These are phyloP conservation scores for Coemansia pectinata DNA, from an alignment of 192 early-diverging fungal genomes.

Conservation along the genomic window DNA sequence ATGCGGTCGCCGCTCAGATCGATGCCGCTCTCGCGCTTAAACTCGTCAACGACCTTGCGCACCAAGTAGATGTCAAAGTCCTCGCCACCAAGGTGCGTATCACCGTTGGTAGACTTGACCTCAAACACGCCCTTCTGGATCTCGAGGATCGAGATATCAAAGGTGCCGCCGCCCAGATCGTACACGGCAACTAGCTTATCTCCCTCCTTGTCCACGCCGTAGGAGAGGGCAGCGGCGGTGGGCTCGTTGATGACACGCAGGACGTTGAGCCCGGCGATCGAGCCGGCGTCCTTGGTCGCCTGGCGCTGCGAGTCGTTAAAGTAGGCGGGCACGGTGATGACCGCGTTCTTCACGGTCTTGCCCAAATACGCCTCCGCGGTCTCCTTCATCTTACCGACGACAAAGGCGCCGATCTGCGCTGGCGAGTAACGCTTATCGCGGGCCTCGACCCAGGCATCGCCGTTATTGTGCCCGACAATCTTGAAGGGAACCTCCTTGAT, in stretches of 20 bases:
- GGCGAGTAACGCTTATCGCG: slow-evolving; percentile 95
- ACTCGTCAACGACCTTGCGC: slow-evolving; percentile 90
- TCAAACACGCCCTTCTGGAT: slow-evolving; percentile 98
- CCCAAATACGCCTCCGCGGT: slow-evolving; percentile 83
- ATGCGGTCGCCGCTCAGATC: slow-evolving; percentile 86
- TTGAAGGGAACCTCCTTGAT: slow-evolving; percentile 91
- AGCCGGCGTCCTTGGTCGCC: slow-evolving; percentile 99
- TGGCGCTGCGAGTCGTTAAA: slow-evolving; percentile 99
- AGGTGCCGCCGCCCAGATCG: slow-evolving; percentile 97
- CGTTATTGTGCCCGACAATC: slow-evolving; percentile 93
- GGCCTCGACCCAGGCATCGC: slow-evolving; percentile 98
- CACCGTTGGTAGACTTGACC: slow-evolving; percentile 98
- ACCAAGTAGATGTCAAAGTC: slow-evolving; percentile 99
- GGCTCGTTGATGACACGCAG: slow-evolving; percentile 99
- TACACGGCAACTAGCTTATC: slow-evolving; percentile 95
- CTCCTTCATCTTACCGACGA: slow-evolving; percentile 99
- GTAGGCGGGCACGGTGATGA: slow-evolving; percentile 98
- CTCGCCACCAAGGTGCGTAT: slow-evolving; percentile 98
- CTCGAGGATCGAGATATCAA: slow-evolving; percentile 95
- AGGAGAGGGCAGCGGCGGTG: slow-evolving; percentile 98
- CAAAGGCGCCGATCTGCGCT: slow-evolving; percentile 92
- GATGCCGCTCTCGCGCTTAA: slow-evolving; percentile 97
- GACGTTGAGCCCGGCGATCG: slow-evolving; percentile 94
- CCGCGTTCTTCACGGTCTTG: slow-evolving; percentile 84
- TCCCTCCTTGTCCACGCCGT: slow-evolving; percentile 96